These are phyloP conservation scores for Yamadazyma sp. DNA, from an alignment of 805 yeast genomes.

Conservation along the genomic window DNA sequence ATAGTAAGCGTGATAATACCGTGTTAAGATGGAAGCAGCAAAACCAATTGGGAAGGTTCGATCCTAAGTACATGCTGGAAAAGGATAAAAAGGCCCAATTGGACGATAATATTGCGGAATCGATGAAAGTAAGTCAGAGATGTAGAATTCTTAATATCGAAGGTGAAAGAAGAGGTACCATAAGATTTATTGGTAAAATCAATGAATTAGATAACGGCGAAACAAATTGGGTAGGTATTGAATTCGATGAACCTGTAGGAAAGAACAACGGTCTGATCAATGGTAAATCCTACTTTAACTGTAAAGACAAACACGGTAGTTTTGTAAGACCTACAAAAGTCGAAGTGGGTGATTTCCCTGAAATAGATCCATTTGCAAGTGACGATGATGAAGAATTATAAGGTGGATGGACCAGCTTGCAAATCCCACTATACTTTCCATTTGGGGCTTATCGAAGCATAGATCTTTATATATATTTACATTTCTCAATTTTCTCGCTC, in stretches of 20 bases:
- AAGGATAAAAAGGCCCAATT: conserved; percentile 24
- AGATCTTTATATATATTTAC: too few species aligned
- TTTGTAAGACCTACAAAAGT: conserved; percentile 71
- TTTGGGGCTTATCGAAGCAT: too few species aligned
- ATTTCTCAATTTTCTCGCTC: too few species aligned
- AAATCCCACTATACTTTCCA: too few species aligned
- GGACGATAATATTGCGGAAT: conserved; percentile 24
- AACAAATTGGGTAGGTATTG: conserved; percentile 75
- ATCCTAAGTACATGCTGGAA: conserved; percentile 44
- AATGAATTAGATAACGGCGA: conserved; percentile 52
- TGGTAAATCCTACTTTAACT: conserved; percentile 56
- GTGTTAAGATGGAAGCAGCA: conserved; percentile 76
- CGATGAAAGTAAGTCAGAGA: conserved; percentile 47
- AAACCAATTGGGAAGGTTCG: conserved; percentile 69
- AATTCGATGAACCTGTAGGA: conserved; percentile 82
- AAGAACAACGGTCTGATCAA: conserved; percentile 77
- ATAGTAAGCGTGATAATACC: conserved; percentile 56
- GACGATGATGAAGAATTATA: conserved; percentile 14
- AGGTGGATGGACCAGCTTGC: too few species aligned
- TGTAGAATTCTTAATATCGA: conserved; percentile 47
- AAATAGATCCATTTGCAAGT: conserved; percentile 38
- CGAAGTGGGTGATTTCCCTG: conserved; percentile 67
- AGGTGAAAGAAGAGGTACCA: conserved; percentile 64
- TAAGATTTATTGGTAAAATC: conserved; percentile 68
- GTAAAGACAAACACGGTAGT: conserved; percentile 64